Conservation (phyloP, 108 stramenopile species). For the Craspedostauros australis region DNA sequence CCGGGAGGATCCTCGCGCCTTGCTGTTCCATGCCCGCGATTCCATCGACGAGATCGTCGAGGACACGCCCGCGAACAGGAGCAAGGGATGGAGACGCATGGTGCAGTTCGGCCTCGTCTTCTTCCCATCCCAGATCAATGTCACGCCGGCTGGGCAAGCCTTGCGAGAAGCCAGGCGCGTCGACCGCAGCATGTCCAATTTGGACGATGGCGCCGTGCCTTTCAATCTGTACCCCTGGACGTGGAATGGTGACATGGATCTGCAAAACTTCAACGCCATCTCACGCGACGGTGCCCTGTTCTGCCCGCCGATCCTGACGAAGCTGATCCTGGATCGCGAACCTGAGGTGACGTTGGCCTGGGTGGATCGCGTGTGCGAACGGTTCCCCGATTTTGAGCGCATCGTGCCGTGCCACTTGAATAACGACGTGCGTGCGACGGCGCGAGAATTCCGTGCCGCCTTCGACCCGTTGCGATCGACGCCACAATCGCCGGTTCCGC, state of each 20-base stretch:
- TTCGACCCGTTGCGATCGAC: slow-evolving; percentile 65
- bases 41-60: slow-evolving; percentile 54
- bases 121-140: slow-evolving; percentile 83
- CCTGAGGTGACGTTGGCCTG: slow-evolving; percentile 60
- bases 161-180: slow-evolving; percentile 35
- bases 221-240: slow-evolving; percentile 75
- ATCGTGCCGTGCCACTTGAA: slow-evolving; percentile 86
- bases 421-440: slow-evolving; percentile 54
- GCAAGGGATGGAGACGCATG: slow-evolving; percentile 87
- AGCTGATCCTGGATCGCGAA: slow-evolving; percentile 85
- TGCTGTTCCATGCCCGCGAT: slow-evolving; percentile 87
- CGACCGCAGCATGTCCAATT: slow-evolving; percentile 38
- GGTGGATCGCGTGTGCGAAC: slow-evolving; percentile 65
- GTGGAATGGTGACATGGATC: slow-evolving; percentile 61
- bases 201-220: slow-evolving; percentile 74
- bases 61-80: slow-evolving; percentile 45
- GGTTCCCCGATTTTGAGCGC: slow-evolving; percentile 71
- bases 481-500: slow-evolving; percentile 35
- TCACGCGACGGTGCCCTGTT: slow-evolving; percentile 59
- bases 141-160: slow-evolving; percentile 44
- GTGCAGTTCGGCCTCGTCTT: slow-evolving; percentile 89
- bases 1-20: slow-evolving; percentile 66
- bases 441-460: slow-evolving; percentile 67
- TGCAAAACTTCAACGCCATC: slow-evolving; percentile 51
- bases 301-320: slow-evolving; percentile 89